Evolutionary conservation across 2,329 filamentous ascomycete species (phyloP).

Genomic region (Talaromyces sp.): DNA sequence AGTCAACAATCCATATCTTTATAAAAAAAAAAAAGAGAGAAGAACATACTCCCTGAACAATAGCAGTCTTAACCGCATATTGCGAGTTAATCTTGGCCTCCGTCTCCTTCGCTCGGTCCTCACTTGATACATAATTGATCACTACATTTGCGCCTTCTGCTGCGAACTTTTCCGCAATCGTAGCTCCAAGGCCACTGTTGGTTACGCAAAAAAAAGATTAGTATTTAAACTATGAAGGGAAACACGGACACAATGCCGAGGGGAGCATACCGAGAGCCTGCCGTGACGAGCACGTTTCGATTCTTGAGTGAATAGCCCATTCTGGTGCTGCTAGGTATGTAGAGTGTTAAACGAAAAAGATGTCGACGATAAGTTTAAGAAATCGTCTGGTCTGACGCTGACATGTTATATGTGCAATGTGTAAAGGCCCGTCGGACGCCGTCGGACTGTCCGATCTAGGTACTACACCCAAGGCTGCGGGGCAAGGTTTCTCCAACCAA

Average conservation of each 20-base stretch:
- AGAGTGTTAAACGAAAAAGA: neutral
- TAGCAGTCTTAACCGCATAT: slow-evolving; percentile 53
- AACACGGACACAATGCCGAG: neutral
- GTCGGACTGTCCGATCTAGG: slow-evolving; percentile 1
- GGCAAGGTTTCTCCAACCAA: neutral
- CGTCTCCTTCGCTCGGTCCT: slow-evolving; percentile 59
- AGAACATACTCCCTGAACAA: slow-evolving; percentile 59
- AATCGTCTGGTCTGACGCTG: too few relatives aligned
- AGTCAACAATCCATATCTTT: neutral
- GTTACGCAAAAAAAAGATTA: neutral
- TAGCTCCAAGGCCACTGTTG: slow-evolving; percentile 67
- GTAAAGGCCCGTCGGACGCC: neutral
- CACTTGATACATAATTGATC: slow-evolving; percentile 69
- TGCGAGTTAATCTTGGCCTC: slow-evolving; percentile 55
- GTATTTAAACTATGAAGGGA: neutral
- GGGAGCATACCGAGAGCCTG: slow-evolving; percentile 57
- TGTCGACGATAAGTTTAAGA: too few relatives aligned
- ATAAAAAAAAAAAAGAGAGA: neutral
- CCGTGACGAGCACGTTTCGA: slow-evolving; percentile 64
- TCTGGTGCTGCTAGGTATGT: slow-evolving; percentile 12
- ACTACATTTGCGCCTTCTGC: slow-evolving; percentile 66
- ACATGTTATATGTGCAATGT: neutral
- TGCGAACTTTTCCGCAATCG: slow-evolving; percentile 66
- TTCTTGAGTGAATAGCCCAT: slow-evolving; percentile 65
- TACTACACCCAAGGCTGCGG: neutral